Evolutionary conservation across 1,284 basidiomycete species (phyloP).

Genomic region (Inonotus hispidus): DNA sequence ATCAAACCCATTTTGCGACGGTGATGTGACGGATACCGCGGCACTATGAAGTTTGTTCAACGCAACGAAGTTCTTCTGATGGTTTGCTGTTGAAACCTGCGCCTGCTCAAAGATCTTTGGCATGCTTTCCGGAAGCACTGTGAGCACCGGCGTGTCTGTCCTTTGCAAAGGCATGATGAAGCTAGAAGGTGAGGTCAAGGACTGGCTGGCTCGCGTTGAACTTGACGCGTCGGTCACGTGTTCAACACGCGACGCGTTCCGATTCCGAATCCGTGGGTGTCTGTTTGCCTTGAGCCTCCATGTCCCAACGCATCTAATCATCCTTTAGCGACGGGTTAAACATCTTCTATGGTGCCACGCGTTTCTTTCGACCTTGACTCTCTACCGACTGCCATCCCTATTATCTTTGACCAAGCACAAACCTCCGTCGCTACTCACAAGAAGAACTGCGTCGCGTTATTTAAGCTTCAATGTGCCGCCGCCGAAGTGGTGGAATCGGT

Average conservation of each 20-base stretch:
- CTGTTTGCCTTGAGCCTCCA: neutral
- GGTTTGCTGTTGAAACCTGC: constrained; percentile 80
- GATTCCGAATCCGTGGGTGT: neutral
- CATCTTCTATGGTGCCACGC: constrained; percentile 10
- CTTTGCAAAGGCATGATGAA: constrained; percentile 13
- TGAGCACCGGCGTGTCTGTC: constrained; percentile 6
- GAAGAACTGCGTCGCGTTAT: constrained; percentile 19
- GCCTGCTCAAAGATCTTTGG: constrained; percentile 76
- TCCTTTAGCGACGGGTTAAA: neutral
- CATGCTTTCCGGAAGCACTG: constrained; percentile 29
- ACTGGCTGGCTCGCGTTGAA: neutral
- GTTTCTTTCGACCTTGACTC: constrained; percentile 13
- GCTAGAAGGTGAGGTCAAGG: neutral
- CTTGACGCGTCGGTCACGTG: neutral
- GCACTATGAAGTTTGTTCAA: constrained; percentile 80
- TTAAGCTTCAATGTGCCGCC: constrained; percentile 15
- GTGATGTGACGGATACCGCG: constrained; percentile 53
- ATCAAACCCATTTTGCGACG: constrained; percentile 43
- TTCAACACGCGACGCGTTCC: neutral
- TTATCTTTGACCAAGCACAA: constrained; percentile 17
- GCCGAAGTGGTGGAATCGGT: constrained; percentile 9
- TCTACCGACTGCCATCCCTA: constrained; percentile 8
- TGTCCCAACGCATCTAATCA: neutral
- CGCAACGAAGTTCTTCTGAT: constrained; percentile 87
- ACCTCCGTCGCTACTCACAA: constrained; percentile 19